These are phyloP conservation scores for Fusarium sp. DNA, from an alignment of 2,329 filamentous ascomycete species.

Conservation along the genomic window DNA sequence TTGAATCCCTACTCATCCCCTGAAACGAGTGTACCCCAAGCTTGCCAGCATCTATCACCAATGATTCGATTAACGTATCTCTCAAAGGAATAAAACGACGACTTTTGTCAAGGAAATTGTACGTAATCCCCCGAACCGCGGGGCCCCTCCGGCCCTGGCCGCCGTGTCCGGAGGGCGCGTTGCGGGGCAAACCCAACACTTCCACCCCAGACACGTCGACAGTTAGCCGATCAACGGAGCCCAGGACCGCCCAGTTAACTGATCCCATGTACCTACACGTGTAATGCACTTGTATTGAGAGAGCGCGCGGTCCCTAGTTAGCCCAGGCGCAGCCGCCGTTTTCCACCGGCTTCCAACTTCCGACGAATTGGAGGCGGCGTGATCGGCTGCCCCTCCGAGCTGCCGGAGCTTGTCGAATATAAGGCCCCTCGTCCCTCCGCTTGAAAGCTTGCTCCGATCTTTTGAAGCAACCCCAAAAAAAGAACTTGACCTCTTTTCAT, in stretches of 20 bases:
- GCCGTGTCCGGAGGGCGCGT: constrained; percentile 32
- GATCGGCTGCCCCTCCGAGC: constrained; percentile 25
- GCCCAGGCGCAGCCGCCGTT: background rate
- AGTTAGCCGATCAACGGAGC: constrained; percentile 41
- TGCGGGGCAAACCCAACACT: constrained; percentile 21
- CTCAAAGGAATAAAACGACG: background rate
- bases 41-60: background rate
- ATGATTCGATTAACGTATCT: background rate
- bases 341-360: background rate
- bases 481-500: background rate
- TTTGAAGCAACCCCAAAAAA: constrained; percentile 1
- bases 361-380: background rate
- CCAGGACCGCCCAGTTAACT: constrained; percentile 20
- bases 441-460: constrained; percentile 15
- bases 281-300: background rate
- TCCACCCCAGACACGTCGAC: constrained; percentile 6
- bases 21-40: background rate
- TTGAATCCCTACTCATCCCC: background rate
- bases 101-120: background rate
- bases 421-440: background rate
- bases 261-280: constrained; percentile 1
- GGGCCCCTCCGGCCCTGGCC: background rate
- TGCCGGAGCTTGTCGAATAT: constrained; percentile 23
- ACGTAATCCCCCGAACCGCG: constrained; percentile 1
- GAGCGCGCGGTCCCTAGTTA: background rate